These are phyloP conservation scores for Hypomyces rosellus DNA, from an alignment of 2,329 filamentous ascomycete genomes.

Conservation along the genomic window DNA sequence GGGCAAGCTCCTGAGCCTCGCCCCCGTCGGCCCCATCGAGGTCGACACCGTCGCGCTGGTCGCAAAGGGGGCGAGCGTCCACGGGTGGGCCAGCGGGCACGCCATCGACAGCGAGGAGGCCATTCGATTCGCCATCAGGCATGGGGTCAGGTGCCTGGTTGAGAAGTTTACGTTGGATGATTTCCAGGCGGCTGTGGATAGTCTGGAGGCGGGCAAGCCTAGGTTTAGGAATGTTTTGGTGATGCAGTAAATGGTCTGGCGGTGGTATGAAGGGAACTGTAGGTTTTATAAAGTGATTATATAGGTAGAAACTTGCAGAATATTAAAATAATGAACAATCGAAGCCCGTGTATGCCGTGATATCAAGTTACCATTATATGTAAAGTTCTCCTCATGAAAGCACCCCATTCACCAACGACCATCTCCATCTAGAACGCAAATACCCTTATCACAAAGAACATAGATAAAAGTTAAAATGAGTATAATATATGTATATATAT, in stretches of 20 bases:
- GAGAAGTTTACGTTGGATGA: slow-evolving; percentile 57
- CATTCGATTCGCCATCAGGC: slow-evolving; percentile 55
- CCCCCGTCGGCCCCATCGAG: slow-evolving; percentile 41
- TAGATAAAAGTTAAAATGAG: too few species aligned
- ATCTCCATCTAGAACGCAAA: too few species aligned
- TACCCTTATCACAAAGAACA: too few species aligned
- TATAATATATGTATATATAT: too few species aligned
- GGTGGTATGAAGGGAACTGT: too few species aligned
- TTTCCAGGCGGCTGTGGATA: slow-evolving; percentile 38
- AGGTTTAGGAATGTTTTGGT: slow-evolving; percentile 40
- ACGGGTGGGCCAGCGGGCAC: slow-evolving; percentile 58
- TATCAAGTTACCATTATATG: too few species aligned
- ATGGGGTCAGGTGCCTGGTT: slow-evolving; percentile 58
- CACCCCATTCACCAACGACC: too few species aligned
- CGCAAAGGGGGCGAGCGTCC: slow-evolving; percentile 50
- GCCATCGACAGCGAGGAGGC: slow-evolving; percentile 60
- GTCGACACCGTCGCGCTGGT: slow-evolving; percentile 39
- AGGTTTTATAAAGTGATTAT: too few species aligned
- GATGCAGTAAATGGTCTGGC: slow-evolving; percentile 23
- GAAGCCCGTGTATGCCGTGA: too few species aligned
- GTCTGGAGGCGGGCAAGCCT: slow-evolving; percentile 34
- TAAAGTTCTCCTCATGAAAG: too few species aligned
- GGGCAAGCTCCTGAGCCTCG: slow-evolving; percentile 56
- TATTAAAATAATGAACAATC: too few species aligned
- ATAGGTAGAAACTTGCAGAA: too few species aligned